Conservation (phyloP, 192 early-diverging fungal genomes). For the Cladochytrium replicatum region DNA sequence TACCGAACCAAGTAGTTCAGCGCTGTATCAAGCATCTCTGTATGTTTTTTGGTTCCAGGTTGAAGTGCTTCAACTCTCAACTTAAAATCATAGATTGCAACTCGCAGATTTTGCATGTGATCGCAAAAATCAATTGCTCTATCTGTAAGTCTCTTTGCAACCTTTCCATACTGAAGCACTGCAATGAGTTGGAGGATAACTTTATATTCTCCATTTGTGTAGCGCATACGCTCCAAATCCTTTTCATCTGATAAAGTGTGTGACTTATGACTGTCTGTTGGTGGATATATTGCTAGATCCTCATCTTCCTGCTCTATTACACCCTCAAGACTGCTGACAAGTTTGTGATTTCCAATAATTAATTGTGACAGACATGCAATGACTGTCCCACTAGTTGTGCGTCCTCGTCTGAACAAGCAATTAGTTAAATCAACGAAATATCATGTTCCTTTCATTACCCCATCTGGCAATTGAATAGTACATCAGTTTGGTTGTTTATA, state of each 20-base stretch:
- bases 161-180: slow-evolving; percentile 49
- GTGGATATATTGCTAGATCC: no score
- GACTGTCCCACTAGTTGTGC: slow-evolving; percentile 53
- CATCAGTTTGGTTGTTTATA: slow-evolving; percentile 18
- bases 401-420: slow-evolving; percentile 32
- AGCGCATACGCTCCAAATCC: slow-evolving; percentile 19
- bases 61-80: slow-evolving; percentile 37
- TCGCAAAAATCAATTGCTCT: slow-evolving; percentile 52
- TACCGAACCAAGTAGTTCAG: slow-evolving; percentile 54
- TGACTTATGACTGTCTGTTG: slow-evolving; percentile 5
- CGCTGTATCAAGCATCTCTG: slow-evolving; percentile 21
- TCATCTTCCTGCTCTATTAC: no score
- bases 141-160: slow-evolving; percentile 49
- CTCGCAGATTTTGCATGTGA: slow-evolving; percentile 56
- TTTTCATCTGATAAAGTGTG: slow-evolving; percentile 15
- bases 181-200: slow-evolving; percentile 46
- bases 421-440: not conserved
- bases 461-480: slow-evolving; percentile 63
- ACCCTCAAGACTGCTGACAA: slow-evolving; percentile 7
- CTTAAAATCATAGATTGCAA: slow-evolving; percentile 49
- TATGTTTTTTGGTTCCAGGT: slow-evolving; percentile 13
- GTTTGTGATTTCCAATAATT: slow-evolving; percentile 30
- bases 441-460: slow-evolving; percentile 19
- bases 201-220: slow-evolving; percentile 44
- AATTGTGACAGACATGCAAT: slow-evolving; percentile 46